These are phyloP conservation scores for Cordyceps sp. DNA, from an alignment of 2,329 filamentous ascomycete species.

Conservation along the genomic window DNA sequence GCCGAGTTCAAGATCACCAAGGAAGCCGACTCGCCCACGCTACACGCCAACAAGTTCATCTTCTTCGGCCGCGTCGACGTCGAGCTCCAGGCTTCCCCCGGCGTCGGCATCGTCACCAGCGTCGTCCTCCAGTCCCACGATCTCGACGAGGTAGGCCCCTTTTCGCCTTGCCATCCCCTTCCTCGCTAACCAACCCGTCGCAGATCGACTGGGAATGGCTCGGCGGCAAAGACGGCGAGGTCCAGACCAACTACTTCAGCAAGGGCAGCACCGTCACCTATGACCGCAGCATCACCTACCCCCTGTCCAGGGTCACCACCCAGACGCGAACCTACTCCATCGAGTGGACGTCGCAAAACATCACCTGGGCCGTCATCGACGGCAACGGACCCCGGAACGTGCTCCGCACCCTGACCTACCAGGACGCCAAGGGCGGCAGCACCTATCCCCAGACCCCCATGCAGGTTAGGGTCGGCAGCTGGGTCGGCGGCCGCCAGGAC, in stretches of 20 bases:
- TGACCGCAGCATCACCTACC: slow-evolving; percentile 49
- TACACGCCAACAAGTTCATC: slow-evolving; percentile 71
- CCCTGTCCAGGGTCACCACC: slow-evolving; percentile 30
- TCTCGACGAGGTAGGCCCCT: slow-evolving; percentile 38
- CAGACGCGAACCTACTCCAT: slow-evolving; percentile 49
- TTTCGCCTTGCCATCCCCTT: neutral
- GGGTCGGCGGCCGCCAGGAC: slow-evolving; percentile 40
- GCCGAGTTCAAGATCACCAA: slow-evolving; percentile 51
- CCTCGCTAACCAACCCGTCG: neutral
- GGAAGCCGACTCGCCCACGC: slow-evolving; percentile 51
- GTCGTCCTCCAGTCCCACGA: slow-evolving; percentile 80
- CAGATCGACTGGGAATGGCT: slow-evolving; percentile 95
- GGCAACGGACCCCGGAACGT: slow-evolving; percentile 34
- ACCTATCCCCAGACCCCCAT: slow-evolving; percentile 60
- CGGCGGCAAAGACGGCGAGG: slow-evolving; percentile 49
- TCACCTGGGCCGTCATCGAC: slow-evolving; percentile 52
- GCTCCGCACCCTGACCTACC: slow-evolving; percentile 44
- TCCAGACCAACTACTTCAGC: slow-evolving; percentile 74
- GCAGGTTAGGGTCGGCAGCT: slow-evolving; percentile 53
- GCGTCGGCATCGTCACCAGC: slow-evolving; percentile 76
- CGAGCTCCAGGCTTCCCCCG: slow-evolving; percentile 61
- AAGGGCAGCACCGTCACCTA: slow-evolving; percentile 57
- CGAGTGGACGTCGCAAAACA: slow-evolving; percentile 47
- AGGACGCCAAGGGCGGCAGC: slow-evolving; percentile 37
- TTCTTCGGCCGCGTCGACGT: slow-evolving; percentile 89